A percentile compares a stretch with the other conserved stretches of the same genome.
phyloP scores from a whole-genome alignment of 495 filamentous ascomycete genomes.

The Daldinia bambusicola region DNA sequence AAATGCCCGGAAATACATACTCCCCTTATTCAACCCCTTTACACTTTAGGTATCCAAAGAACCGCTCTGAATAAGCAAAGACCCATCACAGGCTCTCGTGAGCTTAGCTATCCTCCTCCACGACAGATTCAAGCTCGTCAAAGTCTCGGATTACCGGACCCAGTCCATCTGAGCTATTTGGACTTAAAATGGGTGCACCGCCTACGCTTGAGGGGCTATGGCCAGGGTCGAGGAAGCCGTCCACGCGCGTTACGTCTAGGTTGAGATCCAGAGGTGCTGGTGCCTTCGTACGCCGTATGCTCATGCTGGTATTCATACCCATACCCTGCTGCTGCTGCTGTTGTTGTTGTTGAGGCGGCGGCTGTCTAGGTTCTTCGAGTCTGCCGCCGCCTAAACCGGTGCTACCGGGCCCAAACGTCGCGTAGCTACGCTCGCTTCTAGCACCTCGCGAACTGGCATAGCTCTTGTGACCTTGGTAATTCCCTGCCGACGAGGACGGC shows the following conservation, averaged over 20 bases:
- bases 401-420: slow-evolving; percentile 34
- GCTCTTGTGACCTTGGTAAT: slow-evolving; percentile 6
- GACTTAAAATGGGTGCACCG: slow-evolving; percentile 30
- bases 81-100: too few relatives aligned
- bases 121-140: slow-evolving; percentile 53
- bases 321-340: background rate
- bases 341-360: slow-evolving; percentile 21
- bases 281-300: slow-evolving; percentile 25
- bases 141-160: slow-evolving; percentile 57
- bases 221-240: slow-evolving; percentile 43
- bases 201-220: slow-evolving; percentile 45
- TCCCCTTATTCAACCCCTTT: background rate
- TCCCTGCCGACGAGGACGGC: slow-evolving; percentile 31
- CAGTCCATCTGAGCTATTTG: slow-evolving; percentile 43
- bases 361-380: slow-evolving; percentile 36
- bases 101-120: slow-evolving; percentile 29
- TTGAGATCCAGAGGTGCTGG: slow-evolving; percentile 41
- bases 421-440: slow-evolving; percentile 37
- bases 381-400: slow-evolving; percentile 18
- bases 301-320: background rate
- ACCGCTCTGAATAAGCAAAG: too few relatives aligned
- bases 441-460: slow-evolving; percentile 26
- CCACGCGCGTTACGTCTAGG: slow-evolving; percentile 29
- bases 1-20: background rate
- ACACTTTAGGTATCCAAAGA: background rate